Base-by-base conservation (phyloP, 805 yeast species). In the Torulaspora gathmanii region DNA sequence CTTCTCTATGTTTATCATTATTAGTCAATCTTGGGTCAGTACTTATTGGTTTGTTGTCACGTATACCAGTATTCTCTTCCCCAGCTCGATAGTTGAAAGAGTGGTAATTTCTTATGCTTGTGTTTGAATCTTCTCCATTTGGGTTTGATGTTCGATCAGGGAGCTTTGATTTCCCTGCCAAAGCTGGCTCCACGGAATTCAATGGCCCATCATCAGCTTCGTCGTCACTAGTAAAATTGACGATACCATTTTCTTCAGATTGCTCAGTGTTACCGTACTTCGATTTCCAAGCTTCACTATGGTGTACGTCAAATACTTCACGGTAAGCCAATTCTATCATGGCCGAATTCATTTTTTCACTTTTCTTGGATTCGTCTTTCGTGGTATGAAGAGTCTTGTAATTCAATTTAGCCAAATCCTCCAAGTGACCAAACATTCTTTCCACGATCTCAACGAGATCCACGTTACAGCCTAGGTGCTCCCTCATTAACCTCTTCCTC, bases 381-480 rank as follows among this genome's bases (percentile, higher is more conserved):
- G 57, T 9, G 1, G 57, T 46, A 37, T 57, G 54, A 12, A 65
- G 44, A 1, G 62, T 57, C 25, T 54, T 45, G 35, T 48, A 63
- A 37, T 63, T 61, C 15, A 48, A 44, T 36, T 52, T 55, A 5
- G 76, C 74, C 25, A 65, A 36, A 22, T 58, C 53, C 45, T 68
- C 70, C 19, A 73, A 53, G 42, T 67, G 70, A 39, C 65, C 70
- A 50, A 86, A 83, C 54, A 85, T 74, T 53, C 90, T 73, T 59
- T 89, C 96, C 26, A 88, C 84, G 35, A 84, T 66, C 45, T 90
- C 97, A 20, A 89, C 66, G 12, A 83, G 70, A 65, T 90, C 97
- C 34, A 89, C 93, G 63, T 89, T 95, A 43, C 95, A 83, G 20
- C 99, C 99, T 20, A 93, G 63, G 67, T 93, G 99, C 61, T 93